Conservation (phyloP, 2,329 filamentous ascomycete genomes). For the Hirsutella rhossiliensis region DNA sequence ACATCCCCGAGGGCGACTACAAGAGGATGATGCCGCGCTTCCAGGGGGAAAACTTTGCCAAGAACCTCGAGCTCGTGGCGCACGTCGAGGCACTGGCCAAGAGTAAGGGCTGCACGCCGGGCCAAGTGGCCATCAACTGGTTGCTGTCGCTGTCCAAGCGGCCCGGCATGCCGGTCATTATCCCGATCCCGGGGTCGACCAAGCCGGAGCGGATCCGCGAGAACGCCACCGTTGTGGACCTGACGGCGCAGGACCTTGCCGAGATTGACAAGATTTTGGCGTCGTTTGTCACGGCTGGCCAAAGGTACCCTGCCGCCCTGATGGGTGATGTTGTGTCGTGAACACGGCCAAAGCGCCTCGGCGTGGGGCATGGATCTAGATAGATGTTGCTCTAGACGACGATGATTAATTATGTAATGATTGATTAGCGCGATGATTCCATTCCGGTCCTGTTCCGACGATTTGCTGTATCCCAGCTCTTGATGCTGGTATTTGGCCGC, state of each 20-base stretch:
- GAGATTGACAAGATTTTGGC: slow-evolving; percentile 37
- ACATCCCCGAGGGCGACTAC: slow-evolving; percentile 41
- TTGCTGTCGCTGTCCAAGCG: slow-evolving; percentile 34
- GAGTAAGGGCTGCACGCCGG: slow-evolving; percentile 46
- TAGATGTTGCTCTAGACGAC: no score
- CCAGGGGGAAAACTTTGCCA: slow-evolving; percentile 46
- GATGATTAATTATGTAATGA: no score
- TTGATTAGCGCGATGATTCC: no score
- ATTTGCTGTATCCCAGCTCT: not conserved
- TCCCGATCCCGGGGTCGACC: slow-evolving; percentile 56
- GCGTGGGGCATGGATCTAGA: no score
- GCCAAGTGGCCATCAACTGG: slow-evolving; percentile 59
- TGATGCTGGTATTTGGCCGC: no score
- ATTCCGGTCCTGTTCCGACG: not conserved
- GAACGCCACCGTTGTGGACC: slow-evolving; percentile 39
- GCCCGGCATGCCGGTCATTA: slow-evolving; percentile 42
- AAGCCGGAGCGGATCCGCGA: slow-evolving; percentile 44
- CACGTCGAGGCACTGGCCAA: slow-evolving; percentile 44
- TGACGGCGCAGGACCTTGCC: slow-evolving; percentile 36
- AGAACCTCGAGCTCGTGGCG: slow-evolving; percentile 49
- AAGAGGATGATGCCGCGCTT: slow-evolving; percentile 42
- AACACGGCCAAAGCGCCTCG: no score
- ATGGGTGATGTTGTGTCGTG: not conserved
- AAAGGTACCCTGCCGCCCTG: slow-evolving; percentile 29
- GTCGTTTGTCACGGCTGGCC: slow-evolving; percentile 34